Conservation (phyloP, 1,284 basidiomycete species). For the Leccinum colubrinum region DNA sequence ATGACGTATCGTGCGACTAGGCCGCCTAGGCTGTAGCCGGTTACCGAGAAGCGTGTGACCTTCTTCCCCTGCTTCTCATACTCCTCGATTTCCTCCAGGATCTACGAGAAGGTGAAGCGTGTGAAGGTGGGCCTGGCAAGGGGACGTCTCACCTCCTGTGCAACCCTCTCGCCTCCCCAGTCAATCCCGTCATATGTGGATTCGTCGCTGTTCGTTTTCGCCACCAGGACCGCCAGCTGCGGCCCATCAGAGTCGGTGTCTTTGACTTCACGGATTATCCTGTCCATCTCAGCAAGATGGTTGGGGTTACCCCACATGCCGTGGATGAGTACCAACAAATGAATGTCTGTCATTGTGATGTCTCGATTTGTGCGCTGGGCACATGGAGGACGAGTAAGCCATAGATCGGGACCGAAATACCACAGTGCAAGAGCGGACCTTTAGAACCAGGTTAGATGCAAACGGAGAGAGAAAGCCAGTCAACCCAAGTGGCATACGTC, state of each 20-base stretch:
- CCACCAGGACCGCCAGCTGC: constrained; percentile 50
- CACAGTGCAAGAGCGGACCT: constrained; percentile 3
- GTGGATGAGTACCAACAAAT: constrained; percentile 73
- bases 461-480: background rate
- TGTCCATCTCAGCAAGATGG: constrained; percentile 47
- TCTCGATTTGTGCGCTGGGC: constrained; percentile 1
- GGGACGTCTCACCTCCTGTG: constrained; percentile 52
- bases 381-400: background rate
- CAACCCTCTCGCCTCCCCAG: constrained; percentile 68
- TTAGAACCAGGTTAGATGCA: background rate
- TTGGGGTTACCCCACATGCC: constrained; percentile 82
- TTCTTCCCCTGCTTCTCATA: constrained; percentile 51
- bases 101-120: constrained; percentile 35
- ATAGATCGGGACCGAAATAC: background rate
- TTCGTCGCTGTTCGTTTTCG: constrained; percentile 51
- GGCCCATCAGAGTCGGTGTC: constrained; percentile 12
- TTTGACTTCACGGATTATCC: constrained; percentile 42
- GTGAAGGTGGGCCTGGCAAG: background rate
- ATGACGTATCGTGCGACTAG: constrained; percentile 76
- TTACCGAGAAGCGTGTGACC: constrained; percentile 68
- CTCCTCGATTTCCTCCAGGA: constrained; percentile 48
- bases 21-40: constrained; percentile 83
- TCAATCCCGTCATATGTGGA: constrained; percentile 76
- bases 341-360: constrained; percentile 35
- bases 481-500: constrained; percentile 3